phyloP scores from a whole-genome alignment of 106 monocot genomes.

The Amphibolis antarctica region DNA sequence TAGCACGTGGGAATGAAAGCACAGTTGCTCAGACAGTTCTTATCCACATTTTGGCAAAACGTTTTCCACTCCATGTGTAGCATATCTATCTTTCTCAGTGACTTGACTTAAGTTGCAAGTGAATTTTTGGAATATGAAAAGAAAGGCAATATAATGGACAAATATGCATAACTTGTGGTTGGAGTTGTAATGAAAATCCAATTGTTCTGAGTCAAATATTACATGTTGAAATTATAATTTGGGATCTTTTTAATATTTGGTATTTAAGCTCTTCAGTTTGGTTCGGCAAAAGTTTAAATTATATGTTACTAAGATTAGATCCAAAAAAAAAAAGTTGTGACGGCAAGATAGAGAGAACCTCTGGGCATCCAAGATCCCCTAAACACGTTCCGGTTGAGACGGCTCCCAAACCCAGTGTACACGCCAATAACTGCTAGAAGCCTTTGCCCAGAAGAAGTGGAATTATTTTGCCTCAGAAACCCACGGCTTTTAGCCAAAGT shows the following conservation, averaged over 20 bases:
- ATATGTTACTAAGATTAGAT: background rate
- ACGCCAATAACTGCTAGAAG: conserved; percentile 84
- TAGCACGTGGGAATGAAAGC: too few relatives aligned
- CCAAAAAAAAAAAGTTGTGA: background rate
- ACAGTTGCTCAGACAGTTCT: too few relatives aligned
- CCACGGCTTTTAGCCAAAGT: conserved; percentile 85
- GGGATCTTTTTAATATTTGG: background rate
- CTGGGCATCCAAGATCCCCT: conserved; percentile 91
- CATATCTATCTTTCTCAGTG: too few relatives aligned
- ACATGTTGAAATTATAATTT: too few relatives aligned
- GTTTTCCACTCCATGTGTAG: too few relatives aligned
- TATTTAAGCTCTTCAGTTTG: background rate
- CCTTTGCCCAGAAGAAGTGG: conserved; percentile 30
- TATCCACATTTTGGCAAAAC: too few relatives aligned
- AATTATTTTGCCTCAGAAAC: conserved; percentile 40
- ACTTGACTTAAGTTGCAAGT: too few relatives aligned
- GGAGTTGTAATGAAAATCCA: too few relatives aligned
- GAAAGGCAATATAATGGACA: too few relatives aligned
- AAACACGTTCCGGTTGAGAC: conserved; percentile 65
- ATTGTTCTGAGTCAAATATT: too few relatives aligned
- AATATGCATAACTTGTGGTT: too few relatives aligned
- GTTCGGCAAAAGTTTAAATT: background rate
- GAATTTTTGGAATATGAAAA: too few relatives aligned
- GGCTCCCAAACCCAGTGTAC: conserved; percentile 94
- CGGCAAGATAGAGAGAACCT: conserved; percentile 36